These are phyloP conservation scores for Cryptosporidium sp. DNA, from an alignment of 169 alveolate species.

Conservation along the genomic window DNA sequence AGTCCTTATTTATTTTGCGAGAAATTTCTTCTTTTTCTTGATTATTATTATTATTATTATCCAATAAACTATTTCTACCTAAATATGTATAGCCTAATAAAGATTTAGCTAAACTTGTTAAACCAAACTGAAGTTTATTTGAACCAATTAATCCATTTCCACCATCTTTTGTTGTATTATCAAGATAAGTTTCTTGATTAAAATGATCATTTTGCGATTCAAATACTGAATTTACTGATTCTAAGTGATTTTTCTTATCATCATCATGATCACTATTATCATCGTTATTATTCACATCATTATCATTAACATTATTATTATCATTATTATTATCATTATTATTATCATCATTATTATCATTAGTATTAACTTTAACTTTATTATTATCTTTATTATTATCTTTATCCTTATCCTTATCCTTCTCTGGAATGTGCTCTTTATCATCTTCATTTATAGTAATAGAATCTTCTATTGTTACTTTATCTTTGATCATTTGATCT, in stretches of 20 bases:
- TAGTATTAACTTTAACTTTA: too few species aligned
- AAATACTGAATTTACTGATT: background rate
- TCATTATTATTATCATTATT: background rate
- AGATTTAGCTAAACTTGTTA: constrained; percentile 54
- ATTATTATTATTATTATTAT: background rate
- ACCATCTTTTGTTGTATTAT: background rate
- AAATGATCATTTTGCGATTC: background rate
- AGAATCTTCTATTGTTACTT: background rate
- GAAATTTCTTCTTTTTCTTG: background rate
- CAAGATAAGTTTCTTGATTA: background rate
- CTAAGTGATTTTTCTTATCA: background rate
- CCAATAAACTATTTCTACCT: background rate
- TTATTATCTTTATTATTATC: background rate
- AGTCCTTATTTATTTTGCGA: background rate
- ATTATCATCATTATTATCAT: background rate
- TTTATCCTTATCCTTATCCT: background rate
- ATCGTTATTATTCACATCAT: too few species aligned
- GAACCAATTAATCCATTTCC: background rate
- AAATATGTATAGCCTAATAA: constrained; percentile 37
- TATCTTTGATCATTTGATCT: background rate
- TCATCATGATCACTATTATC: background rate
- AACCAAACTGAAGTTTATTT: constrained; percentile 15
- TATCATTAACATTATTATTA: too few species aligned
- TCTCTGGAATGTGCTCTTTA: background rate
- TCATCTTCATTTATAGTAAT: background rate